Evolutionary conservation across 2,329 filamentous ascomycete genomes (phyloP).

Genomic region (Claviceps sorghi): DNA sequence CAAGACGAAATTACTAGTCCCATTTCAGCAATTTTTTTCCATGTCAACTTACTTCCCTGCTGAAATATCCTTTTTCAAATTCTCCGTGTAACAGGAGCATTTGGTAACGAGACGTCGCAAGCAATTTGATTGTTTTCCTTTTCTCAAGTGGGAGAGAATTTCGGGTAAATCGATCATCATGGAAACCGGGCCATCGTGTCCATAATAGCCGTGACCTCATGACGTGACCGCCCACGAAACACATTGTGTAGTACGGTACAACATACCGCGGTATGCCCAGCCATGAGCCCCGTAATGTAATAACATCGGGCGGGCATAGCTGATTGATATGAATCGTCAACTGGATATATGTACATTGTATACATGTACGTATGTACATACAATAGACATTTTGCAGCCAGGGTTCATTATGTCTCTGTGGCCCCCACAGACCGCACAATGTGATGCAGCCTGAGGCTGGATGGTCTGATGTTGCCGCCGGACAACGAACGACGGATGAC

Average conservation of each 20-base stretch:
- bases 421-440: not conserved
- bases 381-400: not conserved
- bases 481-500: not conserved
- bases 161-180: not conserved
- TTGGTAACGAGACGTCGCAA: not conserved
- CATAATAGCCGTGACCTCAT: not conserved
- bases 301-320: not conserved
- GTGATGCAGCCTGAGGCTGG: not conserved
- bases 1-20: no score
- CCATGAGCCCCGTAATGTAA: no score
- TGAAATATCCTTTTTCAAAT: not conserved
- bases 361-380: no score
- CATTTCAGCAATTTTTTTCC: not conserved
- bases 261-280: no score
- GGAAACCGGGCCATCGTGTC: not conserved
- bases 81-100: not conserved
- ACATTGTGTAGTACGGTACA: no score
- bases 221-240: not conserved
- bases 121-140: not conserved
- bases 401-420: not conserved
- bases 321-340: not conserved
- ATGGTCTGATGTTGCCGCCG: not conserved
- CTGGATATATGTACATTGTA: no score
- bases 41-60: not conserved
- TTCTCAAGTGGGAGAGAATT: not conserved